Evolutionary conservation across 2,329 filamentous ascomycete species (phyloP).

Genomic region (Ascosphaera apis): DNA sequence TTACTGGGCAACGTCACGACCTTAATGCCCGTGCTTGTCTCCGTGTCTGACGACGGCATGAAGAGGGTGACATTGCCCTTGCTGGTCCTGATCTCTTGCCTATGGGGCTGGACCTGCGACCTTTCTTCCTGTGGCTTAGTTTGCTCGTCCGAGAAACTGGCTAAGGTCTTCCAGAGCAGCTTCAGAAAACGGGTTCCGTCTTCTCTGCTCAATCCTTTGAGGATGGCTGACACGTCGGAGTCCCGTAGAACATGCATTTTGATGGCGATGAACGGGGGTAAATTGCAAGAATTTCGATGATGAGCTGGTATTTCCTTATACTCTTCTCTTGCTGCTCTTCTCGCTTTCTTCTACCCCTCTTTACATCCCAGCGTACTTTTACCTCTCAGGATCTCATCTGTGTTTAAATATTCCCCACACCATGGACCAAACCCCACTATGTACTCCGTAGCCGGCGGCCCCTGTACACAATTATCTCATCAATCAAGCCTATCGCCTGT

Average conservation of each 20-base stretch:
- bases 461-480: too few species aligned
- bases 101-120: slow-evolving; percentile 21
- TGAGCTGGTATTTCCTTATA: too few species aligned
- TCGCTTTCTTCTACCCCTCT: too few species aligned
- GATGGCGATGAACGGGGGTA: too few species aligned
- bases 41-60: slow-evolving; percentile 45
- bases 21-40: slow-evolving; percentile 42
- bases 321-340: too few species aligned
- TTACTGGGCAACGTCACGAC: slow-evolving; percentile 36
- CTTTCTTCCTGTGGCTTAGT: slow-evolving; percentile 8
- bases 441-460: too few species aligned
- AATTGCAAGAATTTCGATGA: too few species aligned
- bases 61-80: slow-evolving; percentile 38
- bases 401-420: too few species aligned
- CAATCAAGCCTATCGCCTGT: too few species aligned
- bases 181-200: slow-evolving; percentile 16
- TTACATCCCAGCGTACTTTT: too few species aligned
- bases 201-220: slow-evolving; percentile 11
- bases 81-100: slow-evolving; percentile 18
- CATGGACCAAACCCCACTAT: too few species aligned
- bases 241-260: slow-evolving; percentile 6
- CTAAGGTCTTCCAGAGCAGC: slow-evolving; percentile 15
- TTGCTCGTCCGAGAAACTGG: slow-evolving; percentile 12
- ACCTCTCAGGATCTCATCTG: too few species aligned
- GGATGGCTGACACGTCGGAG: slow-evolving; percentile 11